These are phyloP conservation scores for Gryganskiella cystojenkinii DNA, from an alignment of 192 early-diverging fungal species.

Conservation along the genomic window DNA sequence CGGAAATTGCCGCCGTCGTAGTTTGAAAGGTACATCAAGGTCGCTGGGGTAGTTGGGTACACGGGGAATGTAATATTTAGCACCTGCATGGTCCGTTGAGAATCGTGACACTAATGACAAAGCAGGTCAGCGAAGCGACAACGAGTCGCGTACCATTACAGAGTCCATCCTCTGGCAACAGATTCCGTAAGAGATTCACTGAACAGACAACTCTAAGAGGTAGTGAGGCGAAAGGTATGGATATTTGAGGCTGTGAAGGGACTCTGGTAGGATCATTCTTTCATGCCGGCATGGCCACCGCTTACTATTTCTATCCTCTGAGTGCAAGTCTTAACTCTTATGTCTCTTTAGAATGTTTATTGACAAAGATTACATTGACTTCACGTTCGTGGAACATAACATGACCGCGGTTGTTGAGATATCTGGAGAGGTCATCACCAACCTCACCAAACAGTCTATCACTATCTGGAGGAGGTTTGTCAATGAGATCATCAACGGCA, in stretches of 20 bases:
- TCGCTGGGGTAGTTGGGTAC: constrained; percentile 7
- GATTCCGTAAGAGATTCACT: constrained; percentile 22
- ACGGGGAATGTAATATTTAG: constrained; percentile 13
- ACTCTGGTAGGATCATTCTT: too few relatives aligned
- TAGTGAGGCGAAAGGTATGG: constrained; percentile 24
- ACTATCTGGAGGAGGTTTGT: too few relatives aligned
- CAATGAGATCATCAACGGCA: too few relatives aligned
- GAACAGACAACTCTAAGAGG: constrained; percentile 9
- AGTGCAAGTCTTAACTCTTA: too few relatives aligned
- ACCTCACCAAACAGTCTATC: too few relatives aligned
- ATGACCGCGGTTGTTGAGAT: too few relatives aligned
- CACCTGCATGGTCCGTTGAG: constrained; percentile 18
- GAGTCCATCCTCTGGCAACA: constrained; percentile 19
- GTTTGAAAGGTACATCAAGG: constrained; percentile 3
- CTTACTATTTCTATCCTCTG: too few relatives aligned
- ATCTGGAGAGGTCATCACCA: too few relatives aligned
- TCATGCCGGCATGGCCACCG: too few relatives aligned
- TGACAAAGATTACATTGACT: too few relatives aligned
- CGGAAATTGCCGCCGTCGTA: constrained; percentile 14
- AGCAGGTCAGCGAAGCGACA: neutral
- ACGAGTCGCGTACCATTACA: constrained; percentile 39
- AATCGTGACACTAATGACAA: constrained; percentile 10
- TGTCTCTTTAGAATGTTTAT: too few relatives aligned
- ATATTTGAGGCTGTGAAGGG: constrained; percentile 12
- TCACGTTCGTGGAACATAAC: too few relatives aligned